Evolutionary conservation across 2,329 filamentous ascomycete genomes (phyloP), one percentile per base, ranked within the genome.

Genomic region (Elsinoe perseae): DNA sequence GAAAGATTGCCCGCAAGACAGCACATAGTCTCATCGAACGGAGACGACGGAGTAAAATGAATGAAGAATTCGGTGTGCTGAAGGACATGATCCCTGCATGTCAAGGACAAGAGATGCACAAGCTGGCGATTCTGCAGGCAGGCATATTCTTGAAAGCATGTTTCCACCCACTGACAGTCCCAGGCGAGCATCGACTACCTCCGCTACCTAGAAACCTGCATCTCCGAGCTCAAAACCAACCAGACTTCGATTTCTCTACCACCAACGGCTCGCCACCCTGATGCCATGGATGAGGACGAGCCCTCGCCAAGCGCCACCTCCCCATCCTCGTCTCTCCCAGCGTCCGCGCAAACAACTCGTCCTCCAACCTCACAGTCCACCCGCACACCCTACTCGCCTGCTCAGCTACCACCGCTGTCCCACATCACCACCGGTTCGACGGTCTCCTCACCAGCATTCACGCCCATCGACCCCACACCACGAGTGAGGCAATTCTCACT

Each of bases 11-110:
- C 4, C 81, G 93, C 62, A 97, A 96, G 74, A 97, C 92, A 1
- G 93, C 93, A 9, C 93, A 98, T 68, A 96, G 90, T 66, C 73
- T 97, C 62, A 98, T 97, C 64, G 93, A 98, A 74, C 79, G 93
- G 44, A 77, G 92, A 57, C 77, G 93, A 64, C 79, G 93, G 60
- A 95, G 89, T 10, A 98, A 97, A 76, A 98, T 97, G 92, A 97
- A 98, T 64, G 92, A 97, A 69, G 93, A 97, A 73, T 97, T 97
- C 73, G 87, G 84, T 1, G 86, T 95, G 14, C 74, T 97, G 62
- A 97, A 97, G 73, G 82, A 86, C 64, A 90, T 98, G 87, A 95
- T 97, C 57, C 93, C 93, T 0, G 92, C 93, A 1, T 97, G 93
- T 70, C 83, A 81, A n/a, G 91, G 90, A 5, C 81, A 85, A 62